Evolutionary conservation across 2,329 filamentous ascomycete species (phyloP), one percentile per base, ranked within the genome.

Genomic region (Magnaporthiopsis rhizophila): DNA sequence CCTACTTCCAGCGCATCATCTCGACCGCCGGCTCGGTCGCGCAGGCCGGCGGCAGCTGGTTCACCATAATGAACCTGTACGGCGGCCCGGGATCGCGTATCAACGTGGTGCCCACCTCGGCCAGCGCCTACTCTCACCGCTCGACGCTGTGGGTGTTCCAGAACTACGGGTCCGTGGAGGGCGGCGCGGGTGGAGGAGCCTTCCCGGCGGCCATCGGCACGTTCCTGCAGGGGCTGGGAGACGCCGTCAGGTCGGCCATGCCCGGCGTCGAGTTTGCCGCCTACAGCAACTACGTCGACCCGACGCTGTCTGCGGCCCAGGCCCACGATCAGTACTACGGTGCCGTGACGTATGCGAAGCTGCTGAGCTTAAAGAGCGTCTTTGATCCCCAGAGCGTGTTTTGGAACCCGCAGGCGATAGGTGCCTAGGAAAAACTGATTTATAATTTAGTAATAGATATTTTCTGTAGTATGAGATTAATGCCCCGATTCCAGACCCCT

Each of bases 221-320:
- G 38, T 78, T 77, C 62, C 71, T 80, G 53, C 74, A 80, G 50
- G 75, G 76, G 62, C 76, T 80, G 70, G 76, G 78, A 66, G 72
- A 75, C 63, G 62, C 67, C n/a, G 71, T 74, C 62, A 72, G 69
- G 3, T 65, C 68, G 11, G 69, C 69, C 36, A 67, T 74, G 26
- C 63, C 72, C 15, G 68, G 74, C 50, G 74, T 72, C 1, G 68
- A 73, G 9, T 81, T 80, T 71, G 80, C 79, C 24, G 79, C 79
- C 65, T 85, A 84, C 67, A 73, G 80, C 67, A 84, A 84, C 74
- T 85, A 84, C 63, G 77, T 81, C 4, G 82, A 85, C 68, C 77
- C 81, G 0, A 76, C 73, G 58, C 74, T 83, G 65, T 74, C 75
- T 69, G 74, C 77, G n/a, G 74, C 74, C 2, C 75, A 75, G n/a